A percentile compares a stretch with the other conserved stretches of the same genome.
Evolutionary conservation across 2,329 filamentous ascomycete genomes (phyloP).

Genomic region (Colletotrichum nymphaeae): DNA sequence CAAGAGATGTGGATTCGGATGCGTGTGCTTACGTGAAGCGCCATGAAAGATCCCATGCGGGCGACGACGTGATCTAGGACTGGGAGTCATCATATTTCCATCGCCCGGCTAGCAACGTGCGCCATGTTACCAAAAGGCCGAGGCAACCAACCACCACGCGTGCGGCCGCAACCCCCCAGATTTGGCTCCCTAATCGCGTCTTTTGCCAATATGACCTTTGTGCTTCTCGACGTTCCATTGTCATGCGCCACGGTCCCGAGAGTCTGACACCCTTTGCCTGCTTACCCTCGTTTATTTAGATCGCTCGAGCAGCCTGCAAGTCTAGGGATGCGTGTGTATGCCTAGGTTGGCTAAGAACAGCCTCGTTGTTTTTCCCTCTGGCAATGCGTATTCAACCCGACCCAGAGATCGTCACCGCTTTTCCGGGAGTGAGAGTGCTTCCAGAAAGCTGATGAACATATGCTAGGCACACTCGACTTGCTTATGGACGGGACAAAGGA

Average conservation of each 20-base stretch:
- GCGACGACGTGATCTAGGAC: conserved; percentile 29
- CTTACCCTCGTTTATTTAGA: neutral
- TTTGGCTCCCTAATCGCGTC: conserved; percentile 20
- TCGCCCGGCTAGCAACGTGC: conserved; percentile 28
- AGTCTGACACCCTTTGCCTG: conserved; percentile 27
- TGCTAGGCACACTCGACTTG: neutral
- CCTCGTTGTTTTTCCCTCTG: conserved; percentile 4
- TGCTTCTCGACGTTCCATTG: conserved; percentile 31
- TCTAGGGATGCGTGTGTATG: neutral
- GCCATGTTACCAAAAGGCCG: conserved; percentile 24
- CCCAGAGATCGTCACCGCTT: conserved; percentile 16
- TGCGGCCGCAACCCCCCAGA: neutral
- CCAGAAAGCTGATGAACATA: neutral
- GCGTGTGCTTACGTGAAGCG: conserved; percentile 31
- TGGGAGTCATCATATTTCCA: conserved; percentile 21
- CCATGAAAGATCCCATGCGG: conserved; percentile 32
- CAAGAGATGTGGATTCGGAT: conserved; percentile 14
- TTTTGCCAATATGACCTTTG: conserved; percentile 21
- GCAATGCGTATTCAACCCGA: neutral
- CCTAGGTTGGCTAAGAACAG: neutral
- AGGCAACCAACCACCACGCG: conserved; percentile 29
- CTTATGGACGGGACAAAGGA: conserved; percentile 3
- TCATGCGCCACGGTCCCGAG: conserved; percentile 25
- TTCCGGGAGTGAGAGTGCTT: neutral
- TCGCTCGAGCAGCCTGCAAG: conserved; percentile 8